A percentile compares a stretch with the other conserved stretches of the same genome.
These are phyloP conservation scores for Phytophthora meadii DNA, from an alignment of 352 stramenopile species.

Conservation along the genomic window DNA sequence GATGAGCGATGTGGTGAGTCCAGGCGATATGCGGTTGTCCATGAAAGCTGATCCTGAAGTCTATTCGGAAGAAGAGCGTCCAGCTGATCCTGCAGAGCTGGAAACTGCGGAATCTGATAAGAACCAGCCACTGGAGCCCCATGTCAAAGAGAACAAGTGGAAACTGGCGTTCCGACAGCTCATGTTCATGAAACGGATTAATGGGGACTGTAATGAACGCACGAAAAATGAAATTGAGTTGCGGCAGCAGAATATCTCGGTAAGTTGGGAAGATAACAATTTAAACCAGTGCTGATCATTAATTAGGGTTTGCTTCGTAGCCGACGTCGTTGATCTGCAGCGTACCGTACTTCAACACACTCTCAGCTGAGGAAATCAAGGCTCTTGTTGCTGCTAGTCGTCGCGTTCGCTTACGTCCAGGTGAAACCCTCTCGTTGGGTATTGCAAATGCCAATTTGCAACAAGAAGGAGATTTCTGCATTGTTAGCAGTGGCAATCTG, in stretches of 20 bases:
- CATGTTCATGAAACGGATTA: conserved; percentile 87
- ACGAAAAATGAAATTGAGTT: conserved; percentile 85
- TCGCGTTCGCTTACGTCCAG: conserved; percentile 52
- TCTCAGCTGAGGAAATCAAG: conserved; percentile 65
- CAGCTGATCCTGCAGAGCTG: conserved; percentile 13
- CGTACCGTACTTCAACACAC: conserved; percentile 77
- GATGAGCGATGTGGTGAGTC: conserved; percentile 31
- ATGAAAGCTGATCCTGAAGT: conserved; percentile 14
- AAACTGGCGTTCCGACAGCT: conserved; percentile 82
- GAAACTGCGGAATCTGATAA: neutral
- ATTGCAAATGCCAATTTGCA: conserved; percentile 10
- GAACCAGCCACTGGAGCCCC: neutral
- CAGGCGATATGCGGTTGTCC: conserved; percentile 18
- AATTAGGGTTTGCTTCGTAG: conserved; percentile 25
- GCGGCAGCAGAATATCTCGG: conserved; percentile 80
- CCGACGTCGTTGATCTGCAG: conserved; percentile 77
- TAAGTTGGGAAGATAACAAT: conserved; percentile 13
- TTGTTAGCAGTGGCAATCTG: conserved; percentile 69
- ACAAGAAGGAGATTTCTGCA: conserved; percentile 61
- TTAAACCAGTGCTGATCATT: too few species aligned
- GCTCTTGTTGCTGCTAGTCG: conserved; percentile 53
- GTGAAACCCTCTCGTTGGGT: conserved; percentile 52
- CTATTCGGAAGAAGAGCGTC: conserved; percentile 24
- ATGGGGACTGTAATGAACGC: conserved; percentile 78
- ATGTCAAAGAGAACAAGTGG: conserved; percentile 64